Conservation (phyloP, 2,329 filamentous ascomycete species). For the Paraphoma sp. region DNA sequence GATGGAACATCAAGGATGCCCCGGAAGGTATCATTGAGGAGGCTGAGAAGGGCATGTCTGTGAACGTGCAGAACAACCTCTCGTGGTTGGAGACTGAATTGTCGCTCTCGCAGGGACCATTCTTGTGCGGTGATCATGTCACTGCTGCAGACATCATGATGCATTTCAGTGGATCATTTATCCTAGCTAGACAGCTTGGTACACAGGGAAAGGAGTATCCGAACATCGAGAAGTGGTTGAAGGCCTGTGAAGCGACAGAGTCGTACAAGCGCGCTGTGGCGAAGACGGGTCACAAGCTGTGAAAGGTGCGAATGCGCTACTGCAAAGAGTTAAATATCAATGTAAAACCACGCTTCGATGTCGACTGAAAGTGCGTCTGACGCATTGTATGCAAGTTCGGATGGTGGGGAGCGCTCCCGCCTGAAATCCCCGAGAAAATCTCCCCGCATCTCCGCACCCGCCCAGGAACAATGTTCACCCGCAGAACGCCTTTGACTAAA, state of each 20-base stretch:
- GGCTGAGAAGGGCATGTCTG: constrained; percentile 48
- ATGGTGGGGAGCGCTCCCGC: constrained; percentile 6
- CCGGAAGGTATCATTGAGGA: constrained; percentile 37
- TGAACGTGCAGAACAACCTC: constrained; percentile 55
- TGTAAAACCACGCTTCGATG: not conserved
- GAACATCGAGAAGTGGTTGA: constrained; percentile 43
- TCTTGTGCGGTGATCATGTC: constrained; percentile 51
- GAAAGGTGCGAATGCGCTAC: not conserved
- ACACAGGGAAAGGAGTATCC: constrained; percentile 39
- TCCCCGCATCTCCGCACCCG: constrained; percentile 2
- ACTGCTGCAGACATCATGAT: constrained; percentile 57
- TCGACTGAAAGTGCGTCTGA: not conserved
- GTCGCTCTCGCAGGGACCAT: constrained; percentile 45
- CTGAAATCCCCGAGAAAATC: not conserved
- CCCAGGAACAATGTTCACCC: not conserved
- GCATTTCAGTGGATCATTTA: constrained; percentile 51
- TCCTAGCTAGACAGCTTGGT: constrained; percentile 48
- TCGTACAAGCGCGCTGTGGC: constrained; percentile 49
- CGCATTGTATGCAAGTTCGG: not conserved
- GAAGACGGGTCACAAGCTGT: constrained; percentile 46
- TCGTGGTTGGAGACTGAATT: constrained; percentile 54
- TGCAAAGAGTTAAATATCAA: no score
- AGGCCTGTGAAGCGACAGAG: constrained; percentile 44
- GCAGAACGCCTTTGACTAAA: not conserved
- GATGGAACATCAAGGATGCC: constrained; percentile 48